Evolutionary conservation across 306 rosid genomes (phyloP).

Genomic region (Alnus glutinosa): DNA sequence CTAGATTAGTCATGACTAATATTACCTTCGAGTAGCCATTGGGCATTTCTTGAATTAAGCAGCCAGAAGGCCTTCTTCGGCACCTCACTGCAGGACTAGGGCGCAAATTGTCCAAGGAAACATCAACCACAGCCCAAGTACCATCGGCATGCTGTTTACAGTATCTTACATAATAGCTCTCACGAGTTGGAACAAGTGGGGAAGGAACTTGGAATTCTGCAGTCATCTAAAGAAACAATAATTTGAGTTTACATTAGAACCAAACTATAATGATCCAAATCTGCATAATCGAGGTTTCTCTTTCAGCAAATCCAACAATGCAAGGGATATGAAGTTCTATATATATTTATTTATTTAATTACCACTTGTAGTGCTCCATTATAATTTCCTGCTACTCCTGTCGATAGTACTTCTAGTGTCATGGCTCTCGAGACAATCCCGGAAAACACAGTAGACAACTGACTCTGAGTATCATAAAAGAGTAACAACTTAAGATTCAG

Average conservation of each 20-base stretch:
- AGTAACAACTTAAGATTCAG: background rate
- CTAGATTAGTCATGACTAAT: background rate
- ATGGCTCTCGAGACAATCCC: conserved; percentile 91
- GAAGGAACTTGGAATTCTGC: conserved; percentile 94
- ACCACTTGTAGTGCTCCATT: conserved; percentile 99
- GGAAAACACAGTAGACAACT: conserved; percentile 87
- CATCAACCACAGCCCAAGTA: conserved; percentile 96
- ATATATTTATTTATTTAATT: background rate
- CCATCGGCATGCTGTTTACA: conserved; percentile 86
- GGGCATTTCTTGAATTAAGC: conserved; percentile 95
- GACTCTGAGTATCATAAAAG: conserved; percentile 42
- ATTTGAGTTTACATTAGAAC: background rate
- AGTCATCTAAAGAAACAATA: conserved; percentile 63
- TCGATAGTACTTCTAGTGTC: conserved; percentile 84
- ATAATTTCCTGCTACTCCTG: conserved; percentile 96
- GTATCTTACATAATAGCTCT: conserved; percentile 85
- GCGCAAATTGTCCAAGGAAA: conserved; percentile 78
- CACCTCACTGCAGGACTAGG: conserved; percentile 59
- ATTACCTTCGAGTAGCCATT: conserved; percentile 90
- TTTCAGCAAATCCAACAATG: background rate
- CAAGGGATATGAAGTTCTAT: background rate
- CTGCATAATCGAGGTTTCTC: background rate
- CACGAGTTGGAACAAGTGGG: conserved; percentile 90
- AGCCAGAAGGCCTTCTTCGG: conserved; percentile 93
- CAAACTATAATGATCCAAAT: background rate